Base-by-base conservation (phyloP, 805 yeast genomes). In the Saccharomycopsis oosterbeekiorum region DNA sequence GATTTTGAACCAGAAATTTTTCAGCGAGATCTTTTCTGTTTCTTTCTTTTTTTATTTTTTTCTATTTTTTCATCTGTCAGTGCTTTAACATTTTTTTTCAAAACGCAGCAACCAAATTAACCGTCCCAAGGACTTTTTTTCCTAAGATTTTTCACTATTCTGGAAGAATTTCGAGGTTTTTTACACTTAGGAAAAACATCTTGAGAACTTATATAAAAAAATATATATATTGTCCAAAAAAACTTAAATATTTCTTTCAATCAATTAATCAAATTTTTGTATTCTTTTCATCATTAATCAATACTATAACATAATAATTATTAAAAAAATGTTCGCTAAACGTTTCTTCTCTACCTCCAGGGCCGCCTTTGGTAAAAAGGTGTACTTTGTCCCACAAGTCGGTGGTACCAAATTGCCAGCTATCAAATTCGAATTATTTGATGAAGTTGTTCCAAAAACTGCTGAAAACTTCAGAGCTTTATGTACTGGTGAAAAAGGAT, bases 381-480 rank as follows among this genome's bases (percentile, higher is more conserved):
- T 62, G 14, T 62, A 39, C 60, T 57, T 62, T 47, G 59, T 51
- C 15, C 62, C 64, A 24, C 54, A 59, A 39, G 47, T 62, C 34
- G 64, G 72, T 75, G 83, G 74, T 79, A 81, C 75, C 80, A 84
- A 75, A 78, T 87, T 74, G 96, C 96, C 72, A 86, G 89, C 79
- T 78, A 79, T 93, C 73, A 81, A 83, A 73, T 84, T 93, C 70
- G 91, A 89, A 70, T 77, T 93, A 55, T 85, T 75, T 75, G 74
- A 77, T 62, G 89, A 84, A 66, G 79, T 86, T 39, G 96, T 87
- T 12, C 97, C 97, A 59, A 86, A 84, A 70, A 90, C 97, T 0
- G 87, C 93, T 12, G 96, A 89, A 69, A 91, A 91, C 75, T 92
- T 92, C 78, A 80, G 90, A 63, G 89, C 93, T 4, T 76, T 93